Base-by-base conservation (phyloP, 441 rosid genomes). In the Biscutella laevigata region DNA sequence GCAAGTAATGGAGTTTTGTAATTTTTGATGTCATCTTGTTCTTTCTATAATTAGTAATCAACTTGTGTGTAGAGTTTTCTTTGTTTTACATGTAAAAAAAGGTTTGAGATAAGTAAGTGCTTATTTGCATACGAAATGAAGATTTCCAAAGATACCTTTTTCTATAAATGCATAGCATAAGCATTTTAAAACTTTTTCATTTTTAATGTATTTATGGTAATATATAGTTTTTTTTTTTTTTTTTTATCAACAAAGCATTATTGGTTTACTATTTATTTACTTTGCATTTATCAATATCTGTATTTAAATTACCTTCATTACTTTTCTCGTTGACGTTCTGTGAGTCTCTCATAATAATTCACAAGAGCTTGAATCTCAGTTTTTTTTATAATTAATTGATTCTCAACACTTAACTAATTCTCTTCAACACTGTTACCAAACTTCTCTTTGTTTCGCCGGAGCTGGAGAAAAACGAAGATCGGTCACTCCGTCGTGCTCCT, bases 401-500 rank as follows among this genome's bases (percentile, higher is more conserved):
- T n/a, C n/a, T n/a, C n/a, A n/a, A n/a, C n/a, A n/a, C n/a, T n/a
- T n/a, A n/a, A n/a, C 10, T 25, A 52, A 40, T n/a, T 20, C 33
- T 48, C 13, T n/a, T n/a, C n/a, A n/a, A n/a, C n/a, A n/a, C n/a
- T n/a, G 21, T 45, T 34, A 34, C 40, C 15, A 36, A 36, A n/a
- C n/a, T n/a, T n/a, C 20, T 17, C 13, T 44, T 47, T 5, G 25
- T 13, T 37, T 59, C 40, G 5, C 22, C 24, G 48, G 48, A 25
- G 53, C 36, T 20, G 28, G 48, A 29, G 15, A 19, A 20, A 57
- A 44, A n/a, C n/a, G n/a, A n/a, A n/a, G n/a, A n/a, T n/a, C n/a
- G n/a, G n/a, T n/a, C n/a, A n/a, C n/a, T n/a, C n/a, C n/a, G n/a
- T n/a, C n/a, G n/a, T n/a, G n/a, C n/a, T n/a, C n/a, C n/a, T n/a